Evolutionary conservation across 805 yeast genomes (phyloP), one percentile per base, ranked within the genome.

Genomic region (Saturnispora quitensis): DNA sequence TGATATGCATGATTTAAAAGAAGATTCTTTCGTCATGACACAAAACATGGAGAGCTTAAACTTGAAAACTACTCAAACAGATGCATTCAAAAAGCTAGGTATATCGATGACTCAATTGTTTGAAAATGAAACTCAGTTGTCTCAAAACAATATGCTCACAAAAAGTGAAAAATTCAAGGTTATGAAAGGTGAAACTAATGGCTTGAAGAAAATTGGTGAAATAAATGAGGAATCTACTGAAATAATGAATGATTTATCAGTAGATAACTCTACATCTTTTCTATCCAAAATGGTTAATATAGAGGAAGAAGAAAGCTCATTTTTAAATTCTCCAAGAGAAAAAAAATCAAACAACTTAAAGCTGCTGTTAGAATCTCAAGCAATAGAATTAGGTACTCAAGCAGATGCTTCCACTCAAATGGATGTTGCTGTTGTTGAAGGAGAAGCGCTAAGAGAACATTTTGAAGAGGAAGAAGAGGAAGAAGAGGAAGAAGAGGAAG

Each of bases 51-150:
- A 36, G 28, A 47, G 17, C 24, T 25, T 56, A 33, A 52, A 57
- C 1, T 62, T 60, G 25, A 54, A 54, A 36, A 44, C 55, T 1
- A 54, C 54, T 4, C 45, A 52, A 35, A 46, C 48, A 10, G 54
- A 55, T 43, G 56, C 45, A 5, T 52, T 61, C 15, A 52, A 54
- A 43, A 50, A 49, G n/a, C 55, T 64, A 48, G 50, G 56, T 24
- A 43, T 57, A 15, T 61, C 69, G 0, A 55, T 66, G 12, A 57
- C 62, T 4, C 64, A 61, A 17, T 53, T 59, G 7, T 62, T 57
- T 50, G 65, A 56, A 2, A 58, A 58, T 33, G 43, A 53, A 28
- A 64, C 67, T 1, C 50, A 52, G 18, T 42, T 58, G 28, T 47
- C 36, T 15, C 43, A 50, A 35, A 43, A 34, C 25, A 10, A 43